phyloP scores from a whole-genome alignment of 2,329 filamentous ascomycete species.

The Neonectria neomacrospora region DNA sequence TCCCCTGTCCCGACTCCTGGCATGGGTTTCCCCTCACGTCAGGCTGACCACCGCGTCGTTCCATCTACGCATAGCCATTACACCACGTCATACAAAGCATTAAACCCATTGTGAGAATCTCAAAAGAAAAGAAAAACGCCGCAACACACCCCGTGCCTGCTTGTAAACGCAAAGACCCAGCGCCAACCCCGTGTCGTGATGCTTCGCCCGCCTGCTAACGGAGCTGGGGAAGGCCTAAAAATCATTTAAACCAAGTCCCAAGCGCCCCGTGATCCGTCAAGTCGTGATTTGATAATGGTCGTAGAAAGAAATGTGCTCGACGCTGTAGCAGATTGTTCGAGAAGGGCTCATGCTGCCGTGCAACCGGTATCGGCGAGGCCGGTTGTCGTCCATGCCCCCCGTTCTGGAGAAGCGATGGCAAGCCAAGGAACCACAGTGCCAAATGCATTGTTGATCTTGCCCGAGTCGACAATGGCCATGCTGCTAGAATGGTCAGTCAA shows the following conservation, averaged over 20 bases:
- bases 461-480: neutral
- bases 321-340: neutral
- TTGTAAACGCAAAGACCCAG: conserved; percentile 5
- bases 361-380: neutral
- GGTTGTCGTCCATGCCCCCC: neutral
- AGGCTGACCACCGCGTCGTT: conserved; percentile 7
- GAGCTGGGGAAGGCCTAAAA: neutral
- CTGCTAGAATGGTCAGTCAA: conserved; percentile 12
- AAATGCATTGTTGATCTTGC: neutral
- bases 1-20: conserved; percentile 7
- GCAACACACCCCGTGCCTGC: neutral
- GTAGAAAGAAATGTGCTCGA: neutral
- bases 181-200: neutral
- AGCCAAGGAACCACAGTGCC: too few species aligned
- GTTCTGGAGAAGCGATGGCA: neutral
- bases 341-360: neutral
- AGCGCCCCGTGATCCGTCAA: conserved; percentile 8
- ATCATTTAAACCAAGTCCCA: neutral
- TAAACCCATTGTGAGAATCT: neutral
- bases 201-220: neutral
- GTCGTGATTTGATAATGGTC: conserved; percentile 14
- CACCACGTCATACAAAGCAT: neutral
- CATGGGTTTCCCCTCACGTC: conserved; percentile 8
- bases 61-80: neutral
- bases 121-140: neutral